phyloP scores from a whole-genome alignment of 2,329 filamentous ascomycete species.

The Phaeosphaeria sp. region DNA sequence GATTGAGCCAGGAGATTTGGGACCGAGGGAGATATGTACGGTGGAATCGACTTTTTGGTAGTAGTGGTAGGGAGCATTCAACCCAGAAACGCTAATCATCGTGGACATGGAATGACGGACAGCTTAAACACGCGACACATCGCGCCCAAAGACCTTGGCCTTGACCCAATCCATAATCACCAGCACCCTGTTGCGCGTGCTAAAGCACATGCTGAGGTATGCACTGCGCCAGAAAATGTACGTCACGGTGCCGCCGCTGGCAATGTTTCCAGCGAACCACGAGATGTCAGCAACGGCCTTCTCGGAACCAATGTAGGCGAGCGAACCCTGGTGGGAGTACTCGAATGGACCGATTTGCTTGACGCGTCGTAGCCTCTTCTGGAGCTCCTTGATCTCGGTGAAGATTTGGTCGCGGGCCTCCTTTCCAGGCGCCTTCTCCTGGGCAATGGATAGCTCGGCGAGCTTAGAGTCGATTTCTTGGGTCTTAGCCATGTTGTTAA shows the following conservation, averaged over 20 bases:
- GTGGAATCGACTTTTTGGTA: not conserved
- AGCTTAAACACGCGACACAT: slow-evolving; percentile 77
- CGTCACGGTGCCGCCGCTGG: slow-evolving; percentile 89
- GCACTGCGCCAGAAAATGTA: slow-evolving; percentile 99
- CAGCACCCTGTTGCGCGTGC: slow-evolving; percentile 92
- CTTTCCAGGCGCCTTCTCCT: slow-evolving; percentile 71
- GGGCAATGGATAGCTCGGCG: slow-evolving; percentile 66
- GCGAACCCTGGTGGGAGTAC: slow-evolving; percentile 95
- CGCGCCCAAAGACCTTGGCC: slow-evolving; percentile 94
- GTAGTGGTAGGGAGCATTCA: too few relatives aligned
- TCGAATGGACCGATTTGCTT: slow-evolving; percentile 98
- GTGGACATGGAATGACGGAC: not conserved
- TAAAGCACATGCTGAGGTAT: slow-evolving; percentile 99
- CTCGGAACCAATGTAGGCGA: slow-evolving; percentile 98
- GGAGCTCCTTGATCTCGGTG: slow-evolving; percentile 81
- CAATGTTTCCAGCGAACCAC: slow-evolving; percentile 97
- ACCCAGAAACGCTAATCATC: not conserved
- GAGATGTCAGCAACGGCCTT: slow-evolving; percentile 96
- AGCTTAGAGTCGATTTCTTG: slow-evolving; percentile 81
- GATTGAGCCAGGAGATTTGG: not conserved
- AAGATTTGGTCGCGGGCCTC: slow-evolving; percentile 65
- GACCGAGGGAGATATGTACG: slow-evolving; percentile 5
- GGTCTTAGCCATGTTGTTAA: slow-evolving; percentile 99
- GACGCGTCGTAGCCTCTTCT: slow-evolving; percentile 85
- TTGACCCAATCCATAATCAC: slow-evolving; percentile 96